Evolutionary conservation across 1,284 basidiomycete genomes (phyloP).

Genomic region (Leccinum holopus): DNA sequence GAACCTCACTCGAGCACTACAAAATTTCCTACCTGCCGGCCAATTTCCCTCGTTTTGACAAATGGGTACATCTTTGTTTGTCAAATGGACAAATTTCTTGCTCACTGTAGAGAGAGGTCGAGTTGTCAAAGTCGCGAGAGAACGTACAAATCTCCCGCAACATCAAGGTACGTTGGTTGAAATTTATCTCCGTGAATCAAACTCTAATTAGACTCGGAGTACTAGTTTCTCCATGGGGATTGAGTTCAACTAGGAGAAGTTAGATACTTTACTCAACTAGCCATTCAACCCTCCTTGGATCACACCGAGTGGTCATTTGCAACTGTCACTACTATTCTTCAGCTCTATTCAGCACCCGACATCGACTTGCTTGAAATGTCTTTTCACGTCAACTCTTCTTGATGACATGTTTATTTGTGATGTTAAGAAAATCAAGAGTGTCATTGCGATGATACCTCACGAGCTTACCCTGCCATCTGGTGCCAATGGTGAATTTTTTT

Average conservation of each 20-base stretch:
- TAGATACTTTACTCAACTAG: constrained; percentile 1
- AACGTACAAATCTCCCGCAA: not conserved
- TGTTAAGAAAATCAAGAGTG: constrained; percentile 7
- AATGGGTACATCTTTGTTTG: not conserved
- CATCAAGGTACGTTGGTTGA: not conserved
- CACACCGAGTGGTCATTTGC: not conserved
- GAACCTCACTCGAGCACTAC: not conserved
- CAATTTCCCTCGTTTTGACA: not conserved
- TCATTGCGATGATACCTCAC: constrained; percentile 12
- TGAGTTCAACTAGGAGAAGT: not conserved
- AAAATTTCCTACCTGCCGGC: not conserved
- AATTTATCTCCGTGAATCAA: not conserved
- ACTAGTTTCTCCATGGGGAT: not conserved
- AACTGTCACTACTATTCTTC: not conserved
- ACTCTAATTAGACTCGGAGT: not conserved
- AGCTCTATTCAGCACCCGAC: not conserved
- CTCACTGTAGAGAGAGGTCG: not conserved
- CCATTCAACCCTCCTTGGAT: not conserved
- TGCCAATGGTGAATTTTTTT: not conserved
- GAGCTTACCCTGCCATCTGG: not conserved
- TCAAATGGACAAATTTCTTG: not conserved
- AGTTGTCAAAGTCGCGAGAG: not conserved
- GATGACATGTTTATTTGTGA: not conserved
- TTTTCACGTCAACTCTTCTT: constrained; percentile 4
- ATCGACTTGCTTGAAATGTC: constrained; percentile 6